Evolutionary conservation across 2,329 filamentous ascomycete genomes (phyloP).

Genomic region (Alternaria triticimaculans): DNA sequence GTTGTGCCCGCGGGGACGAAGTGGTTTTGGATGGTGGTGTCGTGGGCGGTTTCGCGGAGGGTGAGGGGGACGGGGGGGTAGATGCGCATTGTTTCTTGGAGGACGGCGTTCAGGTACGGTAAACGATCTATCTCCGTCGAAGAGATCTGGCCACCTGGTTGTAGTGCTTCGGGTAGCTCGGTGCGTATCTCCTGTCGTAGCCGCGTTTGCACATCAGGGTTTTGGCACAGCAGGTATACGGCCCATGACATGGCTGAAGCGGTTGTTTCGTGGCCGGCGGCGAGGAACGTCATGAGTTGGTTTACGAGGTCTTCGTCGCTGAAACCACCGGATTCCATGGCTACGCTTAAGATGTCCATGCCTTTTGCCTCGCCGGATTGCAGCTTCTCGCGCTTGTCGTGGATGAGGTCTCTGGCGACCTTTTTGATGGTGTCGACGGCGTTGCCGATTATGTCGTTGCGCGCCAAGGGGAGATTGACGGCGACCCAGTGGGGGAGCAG

Average conservation of each 20-base stretch:
- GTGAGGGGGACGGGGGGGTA: slow-evolving; percentile 75
- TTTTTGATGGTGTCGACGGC: slow-evolving; percentile 56
- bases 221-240: slow-evolving; percentile 58
- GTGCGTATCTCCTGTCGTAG: slow-evolving; percentile 60
- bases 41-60: slow-evolving; percentile 66
- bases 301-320: slow-evolving; percentile 81
- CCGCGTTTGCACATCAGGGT: slow-evolving; percentile 57
- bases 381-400: slow-evolving; percentile 69
- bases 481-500: slow-evolving; percentile 70
- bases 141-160: slow-evolving; percentile 53
- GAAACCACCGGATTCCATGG: slow-evolving; percentile 77
- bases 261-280: slow-evolving; percentile 69
- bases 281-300: slow-evolving; percentile 89
- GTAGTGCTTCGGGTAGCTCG: slow-evolving; percentile 52
- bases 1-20: slow-evolving; percentile 73
- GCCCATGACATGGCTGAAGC: slow-evolving; percentile 62
- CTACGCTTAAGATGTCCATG: slow-evolving; percentile 80
- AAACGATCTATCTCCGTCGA: slow-evolving; percentile 71
- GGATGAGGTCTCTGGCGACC: slow-evolving; percentile 72
- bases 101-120: slow-evolving; percentile 77
- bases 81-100: slow-evolving; percentile 77
- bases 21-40: slow-evolving; percentile 71
- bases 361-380: slow-evolving; percentile 56
- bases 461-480: slow-evolving; percentile 68
- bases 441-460: slow-evolving; percentile 61